Conservation (phyloP, 495 filamentous ascomycete species). For the Chlorociboria aeruginascens region DNA sequence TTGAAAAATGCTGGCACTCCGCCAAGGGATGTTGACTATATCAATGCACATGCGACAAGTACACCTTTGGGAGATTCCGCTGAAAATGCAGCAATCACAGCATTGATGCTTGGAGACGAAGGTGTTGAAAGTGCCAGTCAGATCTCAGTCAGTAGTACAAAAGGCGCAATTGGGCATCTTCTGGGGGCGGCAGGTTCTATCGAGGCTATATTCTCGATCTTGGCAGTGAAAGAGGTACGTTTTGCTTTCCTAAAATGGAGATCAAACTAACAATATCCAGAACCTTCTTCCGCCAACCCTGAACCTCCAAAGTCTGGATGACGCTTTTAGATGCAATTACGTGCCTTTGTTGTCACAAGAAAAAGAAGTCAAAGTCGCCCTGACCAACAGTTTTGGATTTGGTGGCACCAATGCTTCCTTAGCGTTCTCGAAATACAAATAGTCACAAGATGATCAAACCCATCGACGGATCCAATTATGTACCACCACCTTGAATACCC, state of each 20-base stretch:
- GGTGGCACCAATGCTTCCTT: constrained; percentile 91
- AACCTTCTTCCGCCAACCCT: constrained; percentile 76
- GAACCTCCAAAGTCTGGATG: constrained; percentile 57
- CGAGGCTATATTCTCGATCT: constrained; percentile 72
- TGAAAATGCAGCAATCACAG: constrained; percentile 74
- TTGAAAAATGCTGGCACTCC: constrained; percentile 57
- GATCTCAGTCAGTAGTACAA: constrained; percentile 82
- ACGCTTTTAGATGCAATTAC: constrained; percentile 80
- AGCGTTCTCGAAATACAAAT: constrained; percentile 52
- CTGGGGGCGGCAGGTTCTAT: constrained; percentile 84
- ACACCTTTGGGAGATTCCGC: constrained; percentile 78
- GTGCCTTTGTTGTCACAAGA: constrained; percentile 60
- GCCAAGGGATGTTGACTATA: constrained; percentile 69
- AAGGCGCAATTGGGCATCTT: constrained; percentile 86
- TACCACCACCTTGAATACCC: constrained; percentile 1
- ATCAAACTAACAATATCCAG: constrained; percentile 32
- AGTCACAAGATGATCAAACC: neutral
- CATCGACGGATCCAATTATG: neutral
- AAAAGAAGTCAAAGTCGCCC: constrained; percentile 55
- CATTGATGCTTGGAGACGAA: constrained; percentile 60
- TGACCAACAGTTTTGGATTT: constrained; percentile 97
- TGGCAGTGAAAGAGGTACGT: constrained; percentile 45
- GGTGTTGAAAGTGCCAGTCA: constrained; percentile 49
- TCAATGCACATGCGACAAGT: constrained; percentile 92
- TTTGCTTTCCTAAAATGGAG: neutral